These are phyloP conservation scores for Podila clonocystis DNA, from an alignment of 192 early-diverging fungal genomes.

Conservation along the genomic window DNA sequence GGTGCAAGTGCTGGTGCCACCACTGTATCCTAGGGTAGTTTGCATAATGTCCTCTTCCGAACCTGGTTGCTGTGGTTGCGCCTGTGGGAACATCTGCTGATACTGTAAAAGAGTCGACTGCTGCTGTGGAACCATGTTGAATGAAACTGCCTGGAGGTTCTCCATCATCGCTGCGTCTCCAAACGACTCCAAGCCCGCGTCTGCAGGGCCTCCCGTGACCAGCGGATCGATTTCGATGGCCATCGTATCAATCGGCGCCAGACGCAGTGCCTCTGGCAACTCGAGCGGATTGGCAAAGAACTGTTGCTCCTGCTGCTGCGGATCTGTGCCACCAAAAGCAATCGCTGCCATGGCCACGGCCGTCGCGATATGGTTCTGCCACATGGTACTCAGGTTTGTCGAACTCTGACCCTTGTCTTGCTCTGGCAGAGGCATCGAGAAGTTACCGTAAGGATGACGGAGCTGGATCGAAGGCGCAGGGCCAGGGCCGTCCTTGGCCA, in stretches of 20 bases:
- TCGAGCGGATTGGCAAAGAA: constrained; percentile 51
- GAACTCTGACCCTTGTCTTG: constrained; percentile 24
- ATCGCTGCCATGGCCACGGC: constrained; percentile 51
- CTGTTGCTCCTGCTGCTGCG: constrained; percentile 47
- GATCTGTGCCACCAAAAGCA: constrained; percentile 44
- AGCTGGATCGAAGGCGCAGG: constrained; percentile 48
- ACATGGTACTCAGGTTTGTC: constrained; percentile 37
- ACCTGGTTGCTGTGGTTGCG: background rate
- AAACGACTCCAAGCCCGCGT: background rate
- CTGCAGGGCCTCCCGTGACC: background rate
- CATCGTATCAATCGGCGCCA: constrained; percentile 45
- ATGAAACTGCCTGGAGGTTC: constrained; percentile 1
- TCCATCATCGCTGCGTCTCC: background rate
- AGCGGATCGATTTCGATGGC: constrained; percentile 17
- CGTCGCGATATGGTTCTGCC: constrained; percentile 47
- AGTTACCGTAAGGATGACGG: constrained; percentile 49
- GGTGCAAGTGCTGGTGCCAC: background rate
- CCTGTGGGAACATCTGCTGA: background rate
- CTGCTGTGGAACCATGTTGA: constrained; percentile 14
- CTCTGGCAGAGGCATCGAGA: constrained; percentile 48
- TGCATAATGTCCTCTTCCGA: background rate
- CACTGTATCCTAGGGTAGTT: background rate
- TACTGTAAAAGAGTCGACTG: constrained; percentile 10
- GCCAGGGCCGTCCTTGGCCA: constrained; percentile 48
- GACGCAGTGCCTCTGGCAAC: constrained; percentile 30